Conservation (phyloP, 345 rosid genomes). For the Noccaea caerulescens region DNA sequence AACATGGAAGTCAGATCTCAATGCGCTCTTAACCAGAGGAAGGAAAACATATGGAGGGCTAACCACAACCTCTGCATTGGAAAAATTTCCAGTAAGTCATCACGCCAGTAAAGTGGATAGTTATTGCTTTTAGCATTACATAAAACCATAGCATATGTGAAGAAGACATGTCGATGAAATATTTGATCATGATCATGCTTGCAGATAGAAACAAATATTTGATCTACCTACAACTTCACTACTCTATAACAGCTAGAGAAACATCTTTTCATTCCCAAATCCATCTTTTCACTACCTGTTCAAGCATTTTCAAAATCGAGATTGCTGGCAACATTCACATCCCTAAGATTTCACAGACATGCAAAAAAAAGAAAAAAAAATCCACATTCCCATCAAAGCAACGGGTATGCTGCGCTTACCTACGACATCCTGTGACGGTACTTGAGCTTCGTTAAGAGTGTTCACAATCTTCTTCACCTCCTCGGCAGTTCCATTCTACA, state of each 20-base stretch:
- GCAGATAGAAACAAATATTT: neutral
- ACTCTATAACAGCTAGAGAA: neutral
- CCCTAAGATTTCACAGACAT: constrained; percentile 4
- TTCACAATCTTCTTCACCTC: constrained; percentile 91
- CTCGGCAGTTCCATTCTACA: constrained; percentile 84
- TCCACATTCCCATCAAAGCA: neutral
- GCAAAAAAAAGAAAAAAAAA: neutral
- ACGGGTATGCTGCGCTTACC: constrained; percentile 49
- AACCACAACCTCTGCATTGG: constrained; percentile 74
- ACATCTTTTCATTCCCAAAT: neutral
- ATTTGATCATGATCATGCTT: neutral
- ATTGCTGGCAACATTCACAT: neutral
- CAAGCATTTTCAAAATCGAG: constrained; percentile 2
- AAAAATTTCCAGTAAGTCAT: neutral
- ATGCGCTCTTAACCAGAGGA: constrained; percentile 59
- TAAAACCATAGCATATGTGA: neutral
- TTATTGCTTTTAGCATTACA: neutral
- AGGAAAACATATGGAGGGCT: constrained; percentile 91
- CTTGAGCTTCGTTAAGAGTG: constrained; percentile 66
- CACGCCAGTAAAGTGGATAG: neutral
- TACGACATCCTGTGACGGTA: constrained; percentile 77
- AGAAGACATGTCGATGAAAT: neutral
- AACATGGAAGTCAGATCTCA: constrained; percentile 77
- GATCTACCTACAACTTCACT: neutral
- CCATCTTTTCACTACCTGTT: no score